Evolutionary conservation across 495 filamentous ascomycete species (phyloP).

Genomic region (Hyaloscypha variabilis): DNA sequence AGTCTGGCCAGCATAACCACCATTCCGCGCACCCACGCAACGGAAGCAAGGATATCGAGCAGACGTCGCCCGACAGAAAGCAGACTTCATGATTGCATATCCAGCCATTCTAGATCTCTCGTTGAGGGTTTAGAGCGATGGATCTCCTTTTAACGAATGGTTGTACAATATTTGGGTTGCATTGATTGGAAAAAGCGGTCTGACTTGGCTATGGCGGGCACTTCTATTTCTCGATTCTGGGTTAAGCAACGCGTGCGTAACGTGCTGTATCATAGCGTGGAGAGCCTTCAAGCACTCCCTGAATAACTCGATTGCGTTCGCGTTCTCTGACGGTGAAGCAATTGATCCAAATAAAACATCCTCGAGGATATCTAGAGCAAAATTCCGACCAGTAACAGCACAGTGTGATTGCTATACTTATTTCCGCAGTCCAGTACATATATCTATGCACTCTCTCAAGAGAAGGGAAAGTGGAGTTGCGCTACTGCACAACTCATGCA

Average conservation of each 20-base stretch:
- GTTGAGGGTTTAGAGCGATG: constrained; percentile 13
- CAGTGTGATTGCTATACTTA: not conserved
- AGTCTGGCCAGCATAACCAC: constrained; percentile 48
- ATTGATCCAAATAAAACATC: not conserved
- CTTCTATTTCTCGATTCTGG: constrained; percentile 13
- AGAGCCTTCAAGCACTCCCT: constrained; percentile 13
- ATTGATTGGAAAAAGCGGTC: constrained; percentile 33
- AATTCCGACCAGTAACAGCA: not conserved
- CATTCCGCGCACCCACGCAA: constrained; percentile 47
- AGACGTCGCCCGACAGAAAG: constrained; percentile 24
- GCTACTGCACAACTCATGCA: no score
- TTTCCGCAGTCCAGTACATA: not conserved
- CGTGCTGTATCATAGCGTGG: constrained; percentile 27
- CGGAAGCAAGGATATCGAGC: constrained; percentile 37
- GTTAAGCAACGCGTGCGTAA: constrained; percentile 14
- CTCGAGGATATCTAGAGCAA: not conserved
- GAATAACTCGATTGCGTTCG: not conserved
- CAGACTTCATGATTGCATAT: constrained; percentile 16
- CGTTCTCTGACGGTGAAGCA: not conserved
- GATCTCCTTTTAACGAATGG: constrained; percentile 7
- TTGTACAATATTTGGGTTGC: constrained; percentile 32
- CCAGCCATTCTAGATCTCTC: not conserved
- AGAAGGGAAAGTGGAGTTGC: not conserved
- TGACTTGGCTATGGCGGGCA: constrained; percentile 22
- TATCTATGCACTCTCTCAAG: not conserved